These are phyloP conservation scores for Carnegiea gigantea DNA, from an alignment of 179 eudicot genomes.

Conservation along the genomic window DNA sequence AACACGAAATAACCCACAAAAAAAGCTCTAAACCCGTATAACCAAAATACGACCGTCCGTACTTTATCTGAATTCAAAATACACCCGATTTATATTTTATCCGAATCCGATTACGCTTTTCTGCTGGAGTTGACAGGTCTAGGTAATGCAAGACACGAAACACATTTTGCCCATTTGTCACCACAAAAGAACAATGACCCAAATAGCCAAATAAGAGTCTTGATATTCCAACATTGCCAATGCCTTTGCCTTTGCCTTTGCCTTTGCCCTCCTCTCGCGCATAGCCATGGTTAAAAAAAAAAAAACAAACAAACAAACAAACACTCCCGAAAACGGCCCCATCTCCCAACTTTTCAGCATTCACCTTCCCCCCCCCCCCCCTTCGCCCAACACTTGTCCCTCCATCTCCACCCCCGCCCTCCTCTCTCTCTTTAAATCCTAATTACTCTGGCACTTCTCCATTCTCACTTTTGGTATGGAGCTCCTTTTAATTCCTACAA, in stretches of 20 bases:
- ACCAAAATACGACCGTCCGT: too few relatives aligned
- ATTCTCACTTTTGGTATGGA: not conserved
- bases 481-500: not conserved
- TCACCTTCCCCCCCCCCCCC: not conserved
- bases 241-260: not conserved
- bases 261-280: not conserved
- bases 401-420: too few relatives aligned
- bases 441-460: constrained; percentile 12
- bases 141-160: too few relatives aligned
- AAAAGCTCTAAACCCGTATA: too few relatives aligned
- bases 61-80: too few relatives aligned
- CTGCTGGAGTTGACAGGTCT: too few relatives aligned
- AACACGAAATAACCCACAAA: too few relatives aligned
- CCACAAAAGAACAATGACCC: not conserved
- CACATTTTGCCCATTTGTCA: not conserved
- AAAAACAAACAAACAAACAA: not conserved
- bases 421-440: constrained; percentile 22
- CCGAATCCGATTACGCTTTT: too few relatives aligned
- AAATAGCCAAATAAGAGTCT: too few relatives aligned
- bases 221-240: not conserved
- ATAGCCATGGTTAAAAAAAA: not conserved
- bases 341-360: constrained; percentile 3
- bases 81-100: too few relatives aligned
- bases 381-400: not conserved
- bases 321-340: constrained; percentile 11